Percentiles rank a stretch among this genome's conserved stretches.
Conservation (phyloP, 23 red algal species). For the Cyanidioschyzon merolae region DNA sequence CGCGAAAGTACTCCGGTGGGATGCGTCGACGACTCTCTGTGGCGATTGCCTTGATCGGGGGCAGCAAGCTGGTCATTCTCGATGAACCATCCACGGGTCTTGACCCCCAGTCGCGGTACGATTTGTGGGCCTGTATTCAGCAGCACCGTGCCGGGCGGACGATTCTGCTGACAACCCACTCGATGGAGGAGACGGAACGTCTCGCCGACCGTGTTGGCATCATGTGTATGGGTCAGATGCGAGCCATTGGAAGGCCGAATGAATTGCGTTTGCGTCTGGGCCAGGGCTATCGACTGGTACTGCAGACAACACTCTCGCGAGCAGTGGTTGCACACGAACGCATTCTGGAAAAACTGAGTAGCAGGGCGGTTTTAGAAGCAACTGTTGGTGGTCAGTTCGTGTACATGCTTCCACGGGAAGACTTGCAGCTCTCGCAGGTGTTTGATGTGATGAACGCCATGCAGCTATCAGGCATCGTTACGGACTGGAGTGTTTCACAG, state of each 20-base stretch:
- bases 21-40: conserved; percentile 77
- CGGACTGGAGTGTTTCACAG: conserved; percentile 63
- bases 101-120: conserved; percentile 51
- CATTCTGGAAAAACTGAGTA: conserved; percentile 18
- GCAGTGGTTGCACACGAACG: conserved; percentile 21
- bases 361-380: conserved; percentile 22
- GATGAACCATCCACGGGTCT: conserved; percentile 84
- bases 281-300: conserved; percentile 48
- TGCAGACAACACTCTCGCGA: conserved; percentile 28
- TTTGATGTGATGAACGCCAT: conserved; percentile 34
- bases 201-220: conserved; percentile 60
- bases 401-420: conserved; percentile 38
- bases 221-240: conserved; percentile 47
- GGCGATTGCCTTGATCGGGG: conserved; percentile 67
- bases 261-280: conserved; percentile 56
- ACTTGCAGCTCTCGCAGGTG: conserved; percentile 31
- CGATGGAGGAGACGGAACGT: conserved; percentile 76
- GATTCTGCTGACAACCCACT: conserved; percentile 81
- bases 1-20: conserved; percentile 49
- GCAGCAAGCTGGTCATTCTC: conserved; percentile 55
- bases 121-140: conserved; percentile 69
- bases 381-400: conserved; percentile 34
- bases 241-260: conserved; percentile 40
- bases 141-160: conserved; percentile 35
- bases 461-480: background rate